These are phyloP conservation scores for Spathaspora gorwiae DNA, from an alignment of 805 yeast species.

Conservation along the genomic window DNA sequence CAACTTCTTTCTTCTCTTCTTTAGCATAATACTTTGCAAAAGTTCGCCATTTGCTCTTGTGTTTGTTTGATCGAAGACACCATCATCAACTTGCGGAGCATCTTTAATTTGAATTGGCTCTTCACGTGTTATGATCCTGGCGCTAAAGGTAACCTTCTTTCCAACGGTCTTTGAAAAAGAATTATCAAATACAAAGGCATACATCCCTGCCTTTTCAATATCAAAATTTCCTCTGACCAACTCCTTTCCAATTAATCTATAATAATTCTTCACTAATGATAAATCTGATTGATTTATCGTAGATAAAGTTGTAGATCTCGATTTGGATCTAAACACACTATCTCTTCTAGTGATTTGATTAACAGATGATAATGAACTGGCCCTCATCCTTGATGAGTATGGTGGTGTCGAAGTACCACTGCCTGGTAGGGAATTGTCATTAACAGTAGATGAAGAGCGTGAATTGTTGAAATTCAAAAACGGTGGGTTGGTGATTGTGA, in stretches of 20 bases:
- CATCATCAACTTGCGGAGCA: slow-evolving; percentile 2
- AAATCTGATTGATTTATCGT: slow-evolving; percentile 38
- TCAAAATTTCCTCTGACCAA: slow-evolving; percentile 56
- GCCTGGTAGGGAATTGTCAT: slow-evolving; percentile 1
- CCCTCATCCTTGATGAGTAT: slow-evolving; percentile 3
- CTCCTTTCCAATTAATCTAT: slow-evolving; percentile 49
- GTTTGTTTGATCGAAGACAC: slow-evolving; percentile 3
- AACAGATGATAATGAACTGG: slow-evolving; percentile 10
- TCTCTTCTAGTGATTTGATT: slow-evolving; percentile 7
- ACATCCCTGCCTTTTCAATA: slow-evolving; percentile 62
- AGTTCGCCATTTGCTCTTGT: slow-evolving; percentile 51
- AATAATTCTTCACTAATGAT: slow-evolving; percentile 55
- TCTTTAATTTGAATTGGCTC: not conserved
- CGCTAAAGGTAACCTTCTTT: slow-evolving; percentile 70
- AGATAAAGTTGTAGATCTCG: slow-evolving; percentile 36
- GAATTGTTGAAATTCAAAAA: not conserved
- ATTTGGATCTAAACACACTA: slow-evolving; percentile 22
- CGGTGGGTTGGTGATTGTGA: slow-evolving; percentile 2
- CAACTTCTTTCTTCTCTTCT: slow-evolving; percentile 72
- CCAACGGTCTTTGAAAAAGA: slow-evolving; percentile 82
- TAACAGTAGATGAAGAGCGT: not conserved
- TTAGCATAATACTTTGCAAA: slow-evolving; percentile 72
- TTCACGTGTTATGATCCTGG: slow-evolving; percentile 8
- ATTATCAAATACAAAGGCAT: slow-evolving; percentile 89
- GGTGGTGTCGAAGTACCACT: slow-evolving; percentile 1